Base-by-base conservation (phyloP, 2,329 filamentous ascomycete genomes). In the Cladophialophora psammophila region DNA sequence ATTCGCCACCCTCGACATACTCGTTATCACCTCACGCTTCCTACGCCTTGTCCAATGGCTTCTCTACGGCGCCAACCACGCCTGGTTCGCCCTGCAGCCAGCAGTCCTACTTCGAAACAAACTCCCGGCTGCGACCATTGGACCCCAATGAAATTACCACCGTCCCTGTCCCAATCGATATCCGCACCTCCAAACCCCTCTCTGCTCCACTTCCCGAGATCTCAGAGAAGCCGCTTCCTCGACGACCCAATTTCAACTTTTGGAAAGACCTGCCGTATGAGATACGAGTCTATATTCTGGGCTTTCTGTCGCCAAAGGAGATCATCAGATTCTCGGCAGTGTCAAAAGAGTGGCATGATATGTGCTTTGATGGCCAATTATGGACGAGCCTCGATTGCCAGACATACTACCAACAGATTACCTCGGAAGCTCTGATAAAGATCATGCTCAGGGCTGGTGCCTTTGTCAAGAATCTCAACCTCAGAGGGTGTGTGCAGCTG, bases 351-450 rank as follows among this genome's bases (percentile, higher is more conserved):
- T 97, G 95, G 83, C 84, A 96, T 77, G 84, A 86, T 56, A 88
- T 92, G 79, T 97, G 94, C 80, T 97, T 94, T 74, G 94, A 99
- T 77, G 95, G 95, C 1, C 95, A 99, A 80, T 81, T 98, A 15
- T 99, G 95, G 95, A 89, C 88, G 3, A 88, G 86, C 50, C 85
- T 98, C 57, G 93, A 98, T 77, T 88, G 92, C 1, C 90, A 93
- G 7, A 89, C 91, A 58, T 98, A 94, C 78, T 97, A 98, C 76
- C 87, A 86, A 70, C 87, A 93, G 60, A 98, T 98, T 71, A 90
- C 94, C 0, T 91, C 91, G 26, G 89, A 92, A 70, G 91, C 92
- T 0, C 81, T 99, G 56, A 88, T 93, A 64, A 93, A 91, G 74
- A 93, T 98, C 69, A 93, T 98, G 75, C 87, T 89, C 0, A 85